Base-by-base conservation (phyloP, 2,329 filamentous ascomycete species). In the Colletotrichum brevisporum region DNA sequence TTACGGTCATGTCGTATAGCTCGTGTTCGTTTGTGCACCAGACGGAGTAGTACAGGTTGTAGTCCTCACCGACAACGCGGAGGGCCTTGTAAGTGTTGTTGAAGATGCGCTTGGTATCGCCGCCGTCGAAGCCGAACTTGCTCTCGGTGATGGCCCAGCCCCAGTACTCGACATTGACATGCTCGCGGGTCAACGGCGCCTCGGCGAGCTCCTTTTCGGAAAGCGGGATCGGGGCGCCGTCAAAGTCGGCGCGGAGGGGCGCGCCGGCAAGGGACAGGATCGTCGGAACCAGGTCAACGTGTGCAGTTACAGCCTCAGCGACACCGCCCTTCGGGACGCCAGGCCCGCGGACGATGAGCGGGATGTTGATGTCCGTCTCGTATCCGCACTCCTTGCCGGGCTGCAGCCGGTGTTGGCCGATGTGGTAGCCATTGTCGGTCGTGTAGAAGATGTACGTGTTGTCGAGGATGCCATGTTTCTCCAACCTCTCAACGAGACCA, bases 41-140 rank as follows among this genome's bases (percentile, higher is more conserved):
- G 1, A 88, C 84, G 0, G 83, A 84, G 71, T 90, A 90, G 71
- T 87, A 85, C 3, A 89, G 73, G 65, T 82, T 86, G 67, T 89
- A 90, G 1, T 78, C 77, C 1, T 82, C 72, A 0, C 79, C 78
- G 1, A 84, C 77, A 0, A 89, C 71, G 1, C 87, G 82, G 0
- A 89, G 60, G 0, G 79, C 82, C 70, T 89, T 89, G 78, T 88
- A 89, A 0, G 86, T 89, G 73, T 89, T 89, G 67, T 81, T 81
- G 6, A 63, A 61, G n/a, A 67, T 62, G 45, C 64, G 73, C 70
- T 74, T 74, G 45, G 68, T 72, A 52, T 71, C 66, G 15, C 68
- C 69, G 36, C 71, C 72, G 36, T 73, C 69, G 66, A 68, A 74
- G 3, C 72, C 71, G 41, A 61, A 76, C 39, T 72, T 73, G 24